A percentile compares a stretch with the other conserved stretches of the same genome.
Conservation (phyloP, 179 eudicot genomes). For the Gypsophila paniculata region DNA sequence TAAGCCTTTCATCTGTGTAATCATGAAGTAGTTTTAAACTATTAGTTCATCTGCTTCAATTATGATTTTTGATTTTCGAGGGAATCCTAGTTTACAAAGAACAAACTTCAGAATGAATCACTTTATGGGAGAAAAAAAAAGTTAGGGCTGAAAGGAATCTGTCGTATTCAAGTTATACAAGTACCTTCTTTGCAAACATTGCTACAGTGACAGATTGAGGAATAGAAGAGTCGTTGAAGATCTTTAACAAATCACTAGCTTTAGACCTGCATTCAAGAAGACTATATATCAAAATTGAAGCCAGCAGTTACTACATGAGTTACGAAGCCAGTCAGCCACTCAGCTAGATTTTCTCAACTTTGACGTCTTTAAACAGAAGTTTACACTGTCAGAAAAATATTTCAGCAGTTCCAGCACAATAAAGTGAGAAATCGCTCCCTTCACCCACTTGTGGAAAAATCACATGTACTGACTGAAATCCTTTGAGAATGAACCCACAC, state of each 20-base stretch:
- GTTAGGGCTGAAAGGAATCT: constrained; percentile 1
- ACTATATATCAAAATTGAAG: not conserved
- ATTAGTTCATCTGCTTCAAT: not conserved
- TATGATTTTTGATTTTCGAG: not conserved
- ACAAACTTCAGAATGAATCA: too few species aligned
- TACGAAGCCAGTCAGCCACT: not conserved
- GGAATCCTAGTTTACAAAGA: not conserved
- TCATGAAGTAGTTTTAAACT: not conserved
- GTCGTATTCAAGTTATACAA: not conserved
- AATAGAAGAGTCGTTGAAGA: constrained; percentile 46
- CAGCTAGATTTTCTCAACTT: not conserved
- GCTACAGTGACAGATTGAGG: constrained; percentile 66
- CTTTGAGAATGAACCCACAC: not conserved
- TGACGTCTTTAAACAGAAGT: not conserved
- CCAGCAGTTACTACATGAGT: not conserved
- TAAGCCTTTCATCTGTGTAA: too few species aligned
- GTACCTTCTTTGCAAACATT: constrained; percentile 72
- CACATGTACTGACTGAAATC: not conserved
- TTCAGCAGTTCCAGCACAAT: not conserved
- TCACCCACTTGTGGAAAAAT: not conserved
- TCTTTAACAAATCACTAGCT: constrained; percentile 45
- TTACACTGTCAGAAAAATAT: not conserved
- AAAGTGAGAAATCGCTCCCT: not conserved
- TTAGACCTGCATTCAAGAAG: constrained; percentile 48
- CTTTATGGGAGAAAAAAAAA: constrained; percentile 1